These are phyloP conservation scores for Trifolium subterraneum DNA, from an alignment of 306 rosid species.

Conservation along the genomic window DNA sequence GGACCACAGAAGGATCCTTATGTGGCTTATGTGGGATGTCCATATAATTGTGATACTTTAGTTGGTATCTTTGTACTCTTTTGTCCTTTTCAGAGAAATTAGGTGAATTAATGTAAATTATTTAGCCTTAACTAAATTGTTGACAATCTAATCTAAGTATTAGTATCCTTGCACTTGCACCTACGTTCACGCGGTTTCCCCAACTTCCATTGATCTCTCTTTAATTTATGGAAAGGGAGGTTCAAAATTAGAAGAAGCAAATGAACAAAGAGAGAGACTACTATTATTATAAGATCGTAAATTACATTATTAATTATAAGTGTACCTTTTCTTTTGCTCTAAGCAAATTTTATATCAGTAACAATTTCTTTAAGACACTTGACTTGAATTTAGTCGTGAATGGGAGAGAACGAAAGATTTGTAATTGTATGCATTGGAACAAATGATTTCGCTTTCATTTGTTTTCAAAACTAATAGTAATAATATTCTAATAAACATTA, in stretches of 20 bases:
- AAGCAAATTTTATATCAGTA: slow-evolving; percentile 13
- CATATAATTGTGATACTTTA: no score
- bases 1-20: no score
- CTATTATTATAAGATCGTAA: no score
- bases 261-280: not conserved
- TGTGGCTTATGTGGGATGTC: no score
- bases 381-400: slow-evolving; percentile 24
- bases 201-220: slow-evolving; percentile 24
- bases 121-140: no score
- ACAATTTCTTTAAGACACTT: slow-evolving; percentile 8
- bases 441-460: slow-evolving; percentile 28
- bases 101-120: no score
- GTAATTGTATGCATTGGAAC: slow-evolving; percentile 25
- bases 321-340: slow-evolving; percentile 34
- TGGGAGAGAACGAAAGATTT: slow-evolving; percentile 28
- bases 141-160: no score
- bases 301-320: not conserved
- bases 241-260: slow-evolving; percentile 22
- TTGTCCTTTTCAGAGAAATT: no score
- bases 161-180: slow-evolving; percentile 10
- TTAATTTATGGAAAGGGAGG: not conserved
- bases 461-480: no score
- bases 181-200: slow-evolving; percentile 41
- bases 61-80: no score
- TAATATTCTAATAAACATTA: no score